Conservation (phyloP, 495 filamentous ascomycete genomes). For the Talaromyces liani region DNA sequence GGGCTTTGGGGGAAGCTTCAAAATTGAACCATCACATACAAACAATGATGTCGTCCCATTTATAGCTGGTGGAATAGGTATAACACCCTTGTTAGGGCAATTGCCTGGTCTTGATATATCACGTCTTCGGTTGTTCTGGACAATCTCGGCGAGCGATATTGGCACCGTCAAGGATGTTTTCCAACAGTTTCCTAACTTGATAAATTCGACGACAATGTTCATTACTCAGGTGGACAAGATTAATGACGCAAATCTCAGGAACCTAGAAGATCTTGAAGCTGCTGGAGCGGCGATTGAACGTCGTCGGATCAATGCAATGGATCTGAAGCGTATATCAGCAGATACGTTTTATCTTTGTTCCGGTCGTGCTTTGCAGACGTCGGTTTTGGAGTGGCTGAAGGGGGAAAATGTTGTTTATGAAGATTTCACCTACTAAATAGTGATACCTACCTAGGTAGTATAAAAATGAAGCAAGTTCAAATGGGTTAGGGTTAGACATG, state of each 20-base stretch:
- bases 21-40: conserved; percentile 30
- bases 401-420: conserved; percentile 58
- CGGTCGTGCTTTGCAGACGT: conserved; percentile 45
- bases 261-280: conserved; percentile 14
- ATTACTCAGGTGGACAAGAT: conserved; percentile 34
- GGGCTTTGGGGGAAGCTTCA: conserved; percentile 67
- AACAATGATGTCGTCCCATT: conserved; percentile 35
- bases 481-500: not conserved
- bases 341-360: conserved; percentile 64
- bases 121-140: conserved; percentile 57
- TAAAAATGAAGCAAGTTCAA: not conserved
- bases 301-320: conserved; percentile 46
- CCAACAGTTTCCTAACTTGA: conserved; percentile 40
- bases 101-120: conserved; percentile 37
- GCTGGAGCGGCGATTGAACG: conserved; percentile 35
- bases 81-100: conserved; percentile 69
- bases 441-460: not conserved
- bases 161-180: conserved; percentile 55
- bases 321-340: conserved; percentile 42
- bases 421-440: conserved; percentile 59
- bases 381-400: conserved; percentile 53
- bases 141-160: conserved; percentile 51
- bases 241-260: conserved; percentile 15
- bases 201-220: conserved; percentile 48
- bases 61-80: conserved; percentile 71